Evolutionary conservation across 768 basidiomycete species (phyloP).

Genomic region (Kwoniella pini): DNA sequence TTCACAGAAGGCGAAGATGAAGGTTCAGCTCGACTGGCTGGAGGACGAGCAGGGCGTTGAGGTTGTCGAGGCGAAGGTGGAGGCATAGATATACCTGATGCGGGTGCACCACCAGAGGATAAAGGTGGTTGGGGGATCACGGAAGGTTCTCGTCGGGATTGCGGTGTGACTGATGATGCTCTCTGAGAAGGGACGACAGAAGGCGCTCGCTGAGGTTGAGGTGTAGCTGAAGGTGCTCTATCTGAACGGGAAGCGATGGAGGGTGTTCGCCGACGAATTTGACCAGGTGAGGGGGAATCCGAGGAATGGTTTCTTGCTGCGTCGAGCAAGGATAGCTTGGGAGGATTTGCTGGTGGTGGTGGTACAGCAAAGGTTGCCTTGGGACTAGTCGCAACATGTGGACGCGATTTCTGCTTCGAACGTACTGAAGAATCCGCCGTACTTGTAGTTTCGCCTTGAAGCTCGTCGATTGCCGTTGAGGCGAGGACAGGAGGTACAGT

Average conservation of each 20-base stretch:
- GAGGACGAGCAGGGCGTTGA: neutral
- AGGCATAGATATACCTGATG: neutral
- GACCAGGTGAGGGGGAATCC: slow-evolving; percentile 11
- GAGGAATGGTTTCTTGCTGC: slow-evolving; percentile 16
- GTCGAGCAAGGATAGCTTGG: slow-evolving; percentile 10
- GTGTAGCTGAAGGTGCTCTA: slow-evolving; percentile 15
- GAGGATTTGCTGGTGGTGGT: neutral
- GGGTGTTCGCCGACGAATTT: slow-evolving; percentile 16
- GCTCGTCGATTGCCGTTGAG: too few relatives aligned
- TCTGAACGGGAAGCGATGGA: slow-evolving; percentile 13
- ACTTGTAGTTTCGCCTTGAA: too few relatives aligned
- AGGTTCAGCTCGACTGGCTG: neutral
- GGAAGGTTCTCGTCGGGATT: slow-evolving; percentile 4
- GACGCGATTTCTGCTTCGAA: neutral
- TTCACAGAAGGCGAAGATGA: neutral
- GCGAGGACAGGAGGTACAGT: neutral
- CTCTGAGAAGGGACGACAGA: slow-evolving; percentile 3
- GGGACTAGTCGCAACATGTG: neutral
- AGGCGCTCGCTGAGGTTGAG: slow-evolving; percentile 10
- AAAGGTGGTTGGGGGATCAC: slow-evolving; percentile 7
- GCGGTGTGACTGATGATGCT: slow-evolving; percentile 14
- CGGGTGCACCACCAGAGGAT: neutral
- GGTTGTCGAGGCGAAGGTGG: neutral
- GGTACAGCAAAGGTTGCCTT: neutral
- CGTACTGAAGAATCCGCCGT: too few relatives aligned